Evolutionary conservation across 192 early-diverging fungal species (phyloP).

Genomic region (Martensiomyces pterosporus): DNA sequence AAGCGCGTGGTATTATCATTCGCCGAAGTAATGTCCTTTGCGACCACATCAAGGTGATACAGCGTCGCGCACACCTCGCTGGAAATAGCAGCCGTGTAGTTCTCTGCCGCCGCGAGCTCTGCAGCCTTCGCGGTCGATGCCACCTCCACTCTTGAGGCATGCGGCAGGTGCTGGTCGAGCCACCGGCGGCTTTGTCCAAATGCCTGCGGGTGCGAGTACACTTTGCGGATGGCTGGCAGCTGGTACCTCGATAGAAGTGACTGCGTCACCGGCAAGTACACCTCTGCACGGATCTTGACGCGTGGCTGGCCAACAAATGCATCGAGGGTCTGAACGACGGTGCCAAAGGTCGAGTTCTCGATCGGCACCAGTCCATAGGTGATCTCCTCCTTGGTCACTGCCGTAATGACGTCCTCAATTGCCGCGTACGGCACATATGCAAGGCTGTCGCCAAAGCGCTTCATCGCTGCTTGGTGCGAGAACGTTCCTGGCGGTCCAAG

Average conservation of each 20-base stretch:
- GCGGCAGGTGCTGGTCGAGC: constrained; percentile 66
- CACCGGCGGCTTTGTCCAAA: constrained; percentile 79
- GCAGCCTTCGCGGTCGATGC: constrained; percentile 85
- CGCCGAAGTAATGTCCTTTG: constrained; percentile 72
- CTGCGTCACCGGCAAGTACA: constrained; percentile 80
- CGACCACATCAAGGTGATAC: constrained; percentile 74
- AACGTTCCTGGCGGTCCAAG: constrained; percentile 89
- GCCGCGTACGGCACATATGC: constrained; percentile 61
- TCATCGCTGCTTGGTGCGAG: constrained; percentile 80
- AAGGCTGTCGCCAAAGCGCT: constrained; percentile 77
- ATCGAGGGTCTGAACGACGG: constrained; percentile 82
- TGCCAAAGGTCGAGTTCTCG: constrained; percentile 91
- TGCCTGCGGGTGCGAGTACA: constrained; percentile 76
- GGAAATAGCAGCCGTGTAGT: constrained; percentile 75
- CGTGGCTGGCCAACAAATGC: constrained; percentile 56
- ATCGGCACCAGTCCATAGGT: constrained; percentile 93
- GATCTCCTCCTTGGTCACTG: constrained; percentile 64
- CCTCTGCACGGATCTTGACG: constrained; percentile 71
- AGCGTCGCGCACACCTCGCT: constrained; percentile 72
- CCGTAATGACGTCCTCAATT: constrained; percentile 77
- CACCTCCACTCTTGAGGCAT: constrained; percentile 68
- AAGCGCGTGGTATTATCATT: constrained; percentile 90
- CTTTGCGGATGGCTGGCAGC: constrained; percentile 62
- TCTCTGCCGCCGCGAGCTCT: constrained; percentile 74
- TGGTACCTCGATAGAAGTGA: constrained; percentile 67